Conservation (phyloP, 2,329 filamentous ascomycete species). For the Aspergillus terreus region DNA sequence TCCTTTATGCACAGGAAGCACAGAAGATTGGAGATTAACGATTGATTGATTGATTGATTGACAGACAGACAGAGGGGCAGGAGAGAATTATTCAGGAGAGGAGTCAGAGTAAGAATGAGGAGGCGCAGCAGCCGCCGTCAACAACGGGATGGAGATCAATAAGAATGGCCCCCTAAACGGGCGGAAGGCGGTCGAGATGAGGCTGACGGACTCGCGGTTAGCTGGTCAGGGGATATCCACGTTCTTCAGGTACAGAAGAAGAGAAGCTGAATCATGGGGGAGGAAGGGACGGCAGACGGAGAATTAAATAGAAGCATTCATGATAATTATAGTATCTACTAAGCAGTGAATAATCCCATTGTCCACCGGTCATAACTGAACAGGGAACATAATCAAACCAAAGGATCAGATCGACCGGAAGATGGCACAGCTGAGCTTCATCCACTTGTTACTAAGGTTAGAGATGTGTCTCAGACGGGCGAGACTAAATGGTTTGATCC, state of each 20-base stretch:
- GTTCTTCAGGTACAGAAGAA: background rate
- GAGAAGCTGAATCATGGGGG: too few species aligned
- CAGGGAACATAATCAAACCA: constrained; percentile 12
- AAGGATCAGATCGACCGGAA: constrained; percentile 17
- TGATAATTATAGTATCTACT: too few species aligned
- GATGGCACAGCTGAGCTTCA: constrained; percentile 14
- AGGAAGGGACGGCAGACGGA: too few species aligned
- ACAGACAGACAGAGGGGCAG: background rate
- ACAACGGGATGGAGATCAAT: background rate
- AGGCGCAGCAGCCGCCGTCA: background rate
- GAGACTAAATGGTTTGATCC: background rate
- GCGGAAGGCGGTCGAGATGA: constrained; percentile 28
- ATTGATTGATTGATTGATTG: background rate
- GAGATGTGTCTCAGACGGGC: constrained; percentile 22
- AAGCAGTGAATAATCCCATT: too few species aligned
- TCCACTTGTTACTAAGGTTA: constrained; percentile 17
- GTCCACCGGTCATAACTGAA: too few species aligned
- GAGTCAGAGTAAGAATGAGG: background rate
- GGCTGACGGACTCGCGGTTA: constrained; percentile 16
- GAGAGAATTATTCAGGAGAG: background rate
- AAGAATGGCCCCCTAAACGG: background rate
- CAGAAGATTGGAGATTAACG: too few species aligned
- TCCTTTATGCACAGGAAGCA: too few species aligned
- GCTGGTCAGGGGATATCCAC: background rate
- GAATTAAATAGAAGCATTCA: too few species aligned